Conservation (phyloP, 768 basidiomycete species). For the Podaxis pistillaris region DNA sequence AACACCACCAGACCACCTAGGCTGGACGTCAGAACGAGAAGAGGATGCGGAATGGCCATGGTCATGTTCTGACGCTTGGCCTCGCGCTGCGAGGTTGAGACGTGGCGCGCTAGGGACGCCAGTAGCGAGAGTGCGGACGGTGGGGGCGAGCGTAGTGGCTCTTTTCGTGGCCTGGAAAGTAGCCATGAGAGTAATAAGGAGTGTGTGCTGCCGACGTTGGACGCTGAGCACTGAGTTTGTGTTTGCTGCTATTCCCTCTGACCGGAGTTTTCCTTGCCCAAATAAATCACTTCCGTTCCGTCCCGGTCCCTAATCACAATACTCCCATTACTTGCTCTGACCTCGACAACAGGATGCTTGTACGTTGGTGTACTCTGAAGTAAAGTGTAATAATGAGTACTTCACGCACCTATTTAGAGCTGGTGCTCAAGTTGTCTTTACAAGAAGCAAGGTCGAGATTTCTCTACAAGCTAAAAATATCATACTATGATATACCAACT, state of each 20-base stretch:
- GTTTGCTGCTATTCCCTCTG: constrained; percentile 20
- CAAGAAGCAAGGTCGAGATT: neutral
- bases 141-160: constrained; percentile 78
- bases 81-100: constrained; percentile 71
- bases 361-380: neutral
- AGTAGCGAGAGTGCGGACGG: constrained; percentile 72
- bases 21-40: constrained; percentile 61
- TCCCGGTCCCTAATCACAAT: constrained; percentile 26
- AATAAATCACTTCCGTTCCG: constrained; percentile 40
- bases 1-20: constrained; percentile 59
- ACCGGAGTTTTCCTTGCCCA: constrained; percentile 32
- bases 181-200: constrained; percentile 49
- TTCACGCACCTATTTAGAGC: too few species aligned
- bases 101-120: constrained; percentile 78
- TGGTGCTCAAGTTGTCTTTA: too few species aligned
- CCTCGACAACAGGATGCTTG: neutral
- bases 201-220: constrained; percentile 22
- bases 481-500: neutral
- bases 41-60: constrained; percentile 48
- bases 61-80: constrained; percentile 57
- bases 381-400: neutral
- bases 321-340: neutral
- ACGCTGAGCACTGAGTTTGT: constrained; percentile 19
- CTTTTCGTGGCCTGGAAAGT: constrained; percentile 75
- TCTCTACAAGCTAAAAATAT: neutral